Evolutionary conservation across 306 rosid genomes (phyloP), one percentile per base, ranked within the genome.

Genomic region (Cicer cuneatum): DNA sequence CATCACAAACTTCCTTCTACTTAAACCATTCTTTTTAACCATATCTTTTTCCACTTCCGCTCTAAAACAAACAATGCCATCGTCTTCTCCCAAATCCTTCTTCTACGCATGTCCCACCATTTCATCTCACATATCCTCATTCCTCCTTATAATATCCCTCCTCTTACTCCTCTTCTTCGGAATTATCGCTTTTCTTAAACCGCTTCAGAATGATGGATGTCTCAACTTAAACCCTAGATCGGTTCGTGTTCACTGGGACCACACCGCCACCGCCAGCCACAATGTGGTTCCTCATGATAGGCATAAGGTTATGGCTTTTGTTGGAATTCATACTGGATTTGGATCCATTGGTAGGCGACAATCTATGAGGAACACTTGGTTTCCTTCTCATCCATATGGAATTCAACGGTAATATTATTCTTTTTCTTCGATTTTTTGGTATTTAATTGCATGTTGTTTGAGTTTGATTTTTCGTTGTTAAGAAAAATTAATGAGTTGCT

Each of bases 241-340:
- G 66, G 95, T 94, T 60, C 77, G 84, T 13, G 97, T 94, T 10
- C 74, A 82, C 2, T 91, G 99, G 99, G 96, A 94, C 58, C 86
- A 53, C 42, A 16, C 0, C 40, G 38, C 58, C 62, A 5, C 12
- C 15, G 40, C 3, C 13, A 72, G 16, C 1, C 1, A 16, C 1
- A 58, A 33, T 8, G 80, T 60, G 67, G 78, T 7, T 4, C 7
- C n/a, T 56, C 1, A 54, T 6, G 58, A 42, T 15, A 66, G 97
- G 61, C 89, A 84, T 9, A 92, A 91, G 82, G 96, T 90, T 7
- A 88, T 91, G 96, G 99, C 90, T 3, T 94, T 94, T 49, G 99
- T 94, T 0, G 99, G 99, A 1, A 84, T 94, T 78, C 91, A 87
- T 5, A 94, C 99, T 5, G 99, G 99, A 3, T 94, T 91, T 66